phyloP scores from a whole-genome alignment of 306 rosid species.

The Gynostemma pentaphyllum region DNA sequence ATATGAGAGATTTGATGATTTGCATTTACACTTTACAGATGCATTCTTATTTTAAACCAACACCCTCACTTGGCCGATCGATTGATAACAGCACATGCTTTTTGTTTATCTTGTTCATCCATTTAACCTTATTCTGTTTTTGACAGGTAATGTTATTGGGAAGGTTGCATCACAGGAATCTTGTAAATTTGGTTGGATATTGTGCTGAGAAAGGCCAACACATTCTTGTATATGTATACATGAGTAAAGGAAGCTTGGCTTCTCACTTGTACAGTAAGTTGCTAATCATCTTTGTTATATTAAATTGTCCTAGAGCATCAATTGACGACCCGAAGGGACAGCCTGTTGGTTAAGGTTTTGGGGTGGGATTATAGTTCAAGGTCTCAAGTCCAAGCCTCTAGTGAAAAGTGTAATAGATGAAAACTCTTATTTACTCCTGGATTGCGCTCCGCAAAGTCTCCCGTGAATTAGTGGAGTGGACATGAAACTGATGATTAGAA shows the following conservation, averaged over 20 bases:
- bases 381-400: too few relatives aligned
- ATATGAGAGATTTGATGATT: background rate
- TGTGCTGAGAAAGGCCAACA: conserved; percentile 89
- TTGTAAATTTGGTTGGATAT: conserved; percentile 85
- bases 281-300: conserved; percentile 6
- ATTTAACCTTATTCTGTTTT: conserved; percentile 4
- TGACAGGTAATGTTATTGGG: conserved; percentile 93
- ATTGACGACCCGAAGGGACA: too few relatives aligned
- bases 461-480: too few relatives aligned
- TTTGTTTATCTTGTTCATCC: background rate
- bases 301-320: background rate
- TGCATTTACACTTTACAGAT: background rate
- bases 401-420: too few relatives aligned
- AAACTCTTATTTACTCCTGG: too few relatives aligned
- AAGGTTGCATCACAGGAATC: conserved; percentile 91
- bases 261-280: conserved; percentile 89
- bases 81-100: conserved; percentile 9
- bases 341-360: too few relatives aligned
- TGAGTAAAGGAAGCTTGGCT: conserved; percentile 89
- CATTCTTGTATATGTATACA: conserved; percentile 83
- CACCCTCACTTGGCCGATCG: background rate
- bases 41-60: background rate
- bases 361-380: too few relatives aligned
- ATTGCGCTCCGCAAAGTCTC: too few relatives aligned
- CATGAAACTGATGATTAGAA: too few relatives aligned